Conservation (phyloP, 1,284 basidiomycete genomes). For the Fomitiporia mediterranea region DNA sequence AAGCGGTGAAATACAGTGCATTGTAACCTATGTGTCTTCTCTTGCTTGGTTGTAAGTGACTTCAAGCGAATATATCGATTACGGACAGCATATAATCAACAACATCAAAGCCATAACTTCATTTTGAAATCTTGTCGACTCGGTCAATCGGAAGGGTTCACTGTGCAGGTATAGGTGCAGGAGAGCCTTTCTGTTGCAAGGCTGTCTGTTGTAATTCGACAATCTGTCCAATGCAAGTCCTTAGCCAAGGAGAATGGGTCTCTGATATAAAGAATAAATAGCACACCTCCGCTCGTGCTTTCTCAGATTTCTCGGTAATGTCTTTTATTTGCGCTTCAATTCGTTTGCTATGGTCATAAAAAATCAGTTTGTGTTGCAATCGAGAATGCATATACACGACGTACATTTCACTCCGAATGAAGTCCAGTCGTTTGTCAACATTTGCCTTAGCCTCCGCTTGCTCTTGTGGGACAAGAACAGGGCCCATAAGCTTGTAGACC, state of each 20-base stretch:
- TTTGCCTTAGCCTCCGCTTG: conserved; percentile 84
- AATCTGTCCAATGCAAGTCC: conserved; percentile 39
- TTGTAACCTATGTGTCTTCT: too few species aligned
- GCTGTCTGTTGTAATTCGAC: conserved; percentile 65
- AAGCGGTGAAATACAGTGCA: too few species aligned
- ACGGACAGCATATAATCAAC: too few species aligned
- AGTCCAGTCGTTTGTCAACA: conserved; percentile 89
- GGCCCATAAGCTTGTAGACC: conserved; percentile 91
- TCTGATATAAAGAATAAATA: conserved; percentile 7
- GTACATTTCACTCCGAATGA: conserved; percentile 88
- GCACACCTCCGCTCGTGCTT: conserved; percentile 76
- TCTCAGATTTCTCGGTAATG: conserved; percentile 65
- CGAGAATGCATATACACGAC: conserved; percentile 29
- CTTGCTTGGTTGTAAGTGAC: too few species aligned
- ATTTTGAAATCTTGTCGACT: too few species aligned
- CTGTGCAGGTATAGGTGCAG: too few species aligned
- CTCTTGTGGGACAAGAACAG: conserved; percentile 89
- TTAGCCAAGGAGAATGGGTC: neutral
- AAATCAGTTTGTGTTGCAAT: neutral
- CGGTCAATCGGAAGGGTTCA: too few species aligned
- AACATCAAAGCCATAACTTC: too few species aligned
- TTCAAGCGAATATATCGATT: too few species aligned
- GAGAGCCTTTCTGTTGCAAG: too few species aligned
- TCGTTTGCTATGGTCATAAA: conserved; percentile 53
- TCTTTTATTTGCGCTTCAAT: conserved; percentile 80